A percentile compares a stretch with the other conserved stretches of the same genome.
Evolutionary conservation across 1,139 yeast genomes (phyloP).

Genomic region (Blastobotrys ciferrii): DNA sequence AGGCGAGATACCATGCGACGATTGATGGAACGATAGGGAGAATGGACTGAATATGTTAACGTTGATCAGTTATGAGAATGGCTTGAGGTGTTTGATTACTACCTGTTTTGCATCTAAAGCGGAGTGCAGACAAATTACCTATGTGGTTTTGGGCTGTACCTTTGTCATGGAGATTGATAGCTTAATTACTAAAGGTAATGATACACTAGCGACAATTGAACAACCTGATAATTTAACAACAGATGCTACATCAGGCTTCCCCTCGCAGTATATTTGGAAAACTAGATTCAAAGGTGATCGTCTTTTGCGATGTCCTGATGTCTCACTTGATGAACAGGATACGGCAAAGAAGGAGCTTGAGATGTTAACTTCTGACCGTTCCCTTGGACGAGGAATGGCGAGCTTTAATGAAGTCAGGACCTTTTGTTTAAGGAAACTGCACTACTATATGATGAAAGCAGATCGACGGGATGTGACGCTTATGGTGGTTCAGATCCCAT

Average conservation of each 20-base stretch:
- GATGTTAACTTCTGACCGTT: conserved; percentile 14
- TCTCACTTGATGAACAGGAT: conserved; percentile 25
- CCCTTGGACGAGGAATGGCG: neutral
- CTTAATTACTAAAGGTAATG: conserved; percentile 59
- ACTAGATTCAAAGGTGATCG: conserved; percentile 27
- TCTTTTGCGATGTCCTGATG: conserved; percentile 37
- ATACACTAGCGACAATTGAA: conserved; percentile 30
- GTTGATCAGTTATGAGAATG: conserved; percentile 61
- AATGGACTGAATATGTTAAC: conserved; percentile 65
- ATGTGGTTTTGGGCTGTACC: conserved; percentile 73
- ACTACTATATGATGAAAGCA: conserved; percentile 24
- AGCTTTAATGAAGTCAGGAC: conserved; percentile 28
- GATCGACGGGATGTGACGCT: conserved; percentile 26
- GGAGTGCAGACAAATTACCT: conserved; percentile 34
- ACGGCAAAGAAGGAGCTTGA: conserved; percentile 23
- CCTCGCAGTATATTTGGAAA: conserved; percentile 79
- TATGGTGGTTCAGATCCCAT: conserved; percentile 62
- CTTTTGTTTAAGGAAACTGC: conserved; percentile 33
- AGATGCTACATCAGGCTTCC: conserved; percentile 67
- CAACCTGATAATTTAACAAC: conserved; percentile 33
- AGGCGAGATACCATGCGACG: conserved; percentile 60
- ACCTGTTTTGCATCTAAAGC: conserved; percentile 58
- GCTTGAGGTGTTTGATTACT: conserved; percentile 74
- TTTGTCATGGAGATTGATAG: conserved; percentile 92
- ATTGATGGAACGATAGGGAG: conserved; percentile 56